Percentiles rank a stretch among this genome's conserved stretches.
Conservation (phyloP, 257 asterid species). For the Lycium barbarum region DNA sequence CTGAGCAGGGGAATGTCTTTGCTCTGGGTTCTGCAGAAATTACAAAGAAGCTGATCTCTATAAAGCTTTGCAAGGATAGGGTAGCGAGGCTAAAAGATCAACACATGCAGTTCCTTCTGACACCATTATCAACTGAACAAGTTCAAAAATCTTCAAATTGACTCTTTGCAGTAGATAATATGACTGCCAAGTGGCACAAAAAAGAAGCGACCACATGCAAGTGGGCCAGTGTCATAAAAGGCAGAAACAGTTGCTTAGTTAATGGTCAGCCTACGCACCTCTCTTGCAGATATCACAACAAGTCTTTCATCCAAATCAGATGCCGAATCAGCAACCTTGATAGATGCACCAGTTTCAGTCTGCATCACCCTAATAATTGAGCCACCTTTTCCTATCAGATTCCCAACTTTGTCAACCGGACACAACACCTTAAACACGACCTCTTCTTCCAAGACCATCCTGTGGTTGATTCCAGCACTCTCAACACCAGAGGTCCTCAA, state of each 20-base stretch:
- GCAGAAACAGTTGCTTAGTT: not conserved
- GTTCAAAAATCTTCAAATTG: slow-evolving; percentile 6
- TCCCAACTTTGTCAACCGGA: slow-evolving; percentile 40
- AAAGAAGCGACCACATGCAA: slow-evolving; percentile 15
- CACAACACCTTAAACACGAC: slow-evolving; percentile 37
- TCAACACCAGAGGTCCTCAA: slow-evolving; percentile 33
- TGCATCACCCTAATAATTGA: slow-evolving; percentile 32
- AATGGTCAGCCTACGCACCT: slow-evolving; percentile 29
- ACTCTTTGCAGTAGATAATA: not conserved
- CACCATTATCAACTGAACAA: not conserved
- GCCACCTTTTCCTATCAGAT: slow-evolving; percentile 40
- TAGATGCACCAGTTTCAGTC: slow-evolving; percentile 40
- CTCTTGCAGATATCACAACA: slow-evolving; percentile 38
- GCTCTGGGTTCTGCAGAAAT: slow-evolving; percentile 35
- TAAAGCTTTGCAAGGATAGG: not conserved
- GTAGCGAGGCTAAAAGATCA: not conserved
- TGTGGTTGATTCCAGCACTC: slow-evolving; percentile 29
- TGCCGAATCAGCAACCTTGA: slow-evolving; percentile 35
- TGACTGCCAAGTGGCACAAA: slow-evolving; percentile 10
- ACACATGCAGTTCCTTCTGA: slow-evolving; percentile 7
- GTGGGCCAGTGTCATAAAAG: slow-evolving; percentile 9
- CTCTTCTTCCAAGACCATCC: slow-evolving; percentile 39
- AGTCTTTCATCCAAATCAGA: slow-evolving; percentile 36
- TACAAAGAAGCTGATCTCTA: slow-evolving; percentile 9
- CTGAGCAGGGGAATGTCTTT: slow-evolving; percentile 42